Base-by-base conservation (phyloP, 306 rosid genomes). In the Nissolia schottii region DNA sequence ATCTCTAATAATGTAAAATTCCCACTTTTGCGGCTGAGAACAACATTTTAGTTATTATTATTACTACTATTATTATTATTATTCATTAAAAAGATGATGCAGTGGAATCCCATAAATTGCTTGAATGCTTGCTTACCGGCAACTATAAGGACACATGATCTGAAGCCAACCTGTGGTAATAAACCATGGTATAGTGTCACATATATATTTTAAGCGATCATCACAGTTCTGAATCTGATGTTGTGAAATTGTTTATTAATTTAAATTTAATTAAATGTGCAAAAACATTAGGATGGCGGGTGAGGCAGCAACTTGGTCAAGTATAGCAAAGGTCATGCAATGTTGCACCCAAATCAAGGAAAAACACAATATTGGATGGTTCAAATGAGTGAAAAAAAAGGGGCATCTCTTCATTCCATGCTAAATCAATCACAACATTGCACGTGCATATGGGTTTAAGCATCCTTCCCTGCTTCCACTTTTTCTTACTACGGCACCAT, bases 381-480 rank as follows among this genome's bases (percentile, higher is more conserved):
- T 68, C 70, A 51, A 37, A 69, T 20, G 62, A 48, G 41, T 16
- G n/a, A 3, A 12, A 12, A 64, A 31, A 46, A 22, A 3, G 43
- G 28, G n/a, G 31, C 53, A 35, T 71, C 18, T 38, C 28, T 57
- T 29, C 1, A 56, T 35, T 77, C 10, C 25, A 60, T 48, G 65
- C 62, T 22, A 64, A 64, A 72, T 77, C 73, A 72, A 81, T 59
- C 19, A 58, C n/a, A 62, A 75, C 72, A 51, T 40, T 12, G 81
- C 90, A 82, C 74, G 82, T 69, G 83, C 90, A 77, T 74, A 76
- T 59, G 79, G 77, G 72, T 58, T 71, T 25, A 28, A 28, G 34
- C n/a, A 65, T 40, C 56, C 41, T 64, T 27, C 40, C 43, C 43
- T 59, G 61, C 67, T 78, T 55, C 55, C 46, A 40, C 70, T 59